A percentile compares a stretch with the other conserved stretches of the same genome.
Evolutionary conservation across 352 stramenopile species (phyloP).

Genomic region (Globisporangium heterothallicum): DNA sequence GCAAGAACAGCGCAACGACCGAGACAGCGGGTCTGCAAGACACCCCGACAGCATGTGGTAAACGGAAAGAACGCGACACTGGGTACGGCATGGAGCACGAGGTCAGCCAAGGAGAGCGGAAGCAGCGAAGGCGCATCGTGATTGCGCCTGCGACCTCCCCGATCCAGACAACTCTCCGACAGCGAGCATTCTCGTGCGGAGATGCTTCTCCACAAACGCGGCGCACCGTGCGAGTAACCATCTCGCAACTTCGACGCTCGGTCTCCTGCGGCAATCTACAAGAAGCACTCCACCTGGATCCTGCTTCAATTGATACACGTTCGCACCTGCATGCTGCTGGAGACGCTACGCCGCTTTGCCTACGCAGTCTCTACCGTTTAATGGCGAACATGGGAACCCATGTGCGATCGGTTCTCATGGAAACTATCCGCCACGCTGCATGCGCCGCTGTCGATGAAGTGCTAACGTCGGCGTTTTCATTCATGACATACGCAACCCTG

Average conservation of each 20-base stretch:
- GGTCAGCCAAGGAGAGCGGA: conserved; percentile 2
- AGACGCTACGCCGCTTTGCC: not conserved
- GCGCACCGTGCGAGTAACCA: not conserved
- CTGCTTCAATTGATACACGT: not conserved
- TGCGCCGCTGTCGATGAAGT: conserved; percentile 30
- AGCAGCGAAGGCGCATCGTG: conserved; percentile 15
- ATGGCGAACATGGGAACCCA: not conserved
- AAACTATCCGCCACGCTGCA: conserved; percentile 22
- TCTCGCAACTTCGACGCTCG: conserved; percentile 13
- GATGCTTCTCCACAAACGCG: too few species aligned
- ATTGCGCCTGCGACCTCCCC: too few species aligned
- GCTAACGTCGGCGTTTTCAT: conserved; percentile 30
- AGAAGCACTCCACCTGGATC: not conserved
- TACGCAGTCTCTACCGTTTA: not conserved
- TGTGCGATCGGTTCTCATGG: conserved; percentile 7
- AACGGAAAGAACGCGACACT: conserved; percentile 22
- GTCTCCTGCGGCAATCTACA: conserved; percentile 15
- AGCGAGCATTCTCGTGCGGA: too few species aligned
- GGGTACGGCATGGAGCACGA: conserved; percentile 17
- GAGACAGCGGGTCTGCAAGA: not conserved
- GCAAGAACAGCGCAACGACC: not conserved
- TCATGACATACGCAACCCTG: conserved; percentile 32
- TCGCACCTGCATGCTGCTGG: not conserved
- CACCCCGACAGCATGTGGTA: conserved; percentile 13
- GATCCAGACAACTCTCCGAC: too few species aligned